Base-by-base conservation (phyloP, 2,329 filamentous ascomycete genomes). In the Clonostachys solani region DNA sequence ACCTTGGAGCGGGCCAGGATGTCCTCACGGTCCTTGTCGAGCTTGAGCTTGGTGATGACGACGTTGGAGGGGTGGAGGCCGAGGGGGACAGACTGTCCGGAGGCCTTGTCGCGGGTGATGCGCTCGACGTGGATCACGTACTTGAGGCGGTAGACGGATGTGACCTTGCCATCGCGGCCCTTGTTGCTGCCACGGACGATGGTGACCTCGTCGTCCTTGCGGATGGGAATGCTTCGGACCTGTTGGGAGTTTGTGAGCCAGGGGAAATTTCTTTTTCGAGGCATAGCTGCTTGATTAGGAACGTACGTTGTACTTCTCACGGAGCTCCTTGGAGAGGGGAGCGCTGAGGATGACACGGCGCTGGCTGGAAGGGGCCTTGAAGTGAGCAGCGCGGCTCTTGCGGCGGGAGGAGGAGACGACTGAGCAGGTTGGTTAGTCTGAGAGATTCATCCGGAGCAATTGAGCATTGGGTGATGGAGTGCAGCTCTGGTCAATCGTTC, bases 371-470 rank as follows among this genome's bases (percentile, higher is more conserved):
- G 92, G 91, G 61, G 94, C 94, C 72, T 82, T 80, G 85, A 95
- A 99, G 84, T 99, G 92, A 72, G 90, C 89, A 83, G 96, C 96
- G 77, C 94, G 90, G 78, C 90, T 94, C 90, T 99, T 99, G 80
- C 92, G 87, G 78, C 92, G 86, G 69, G 91, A 96, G 75, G 89
- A 89, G 52, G 63, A 57, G 67, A 90, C 68, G 64, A 71, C 83
- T 86, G 57, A 40, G 36, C 23, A 18, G 36, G 13, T 8, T 12
- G 43, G 48, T 54, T 9, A 52, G 47, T 29, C 10, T 29, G 23
- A 4, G 23, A 29, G 23, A 9, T 10, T 10, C 23, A 29, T 29
- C 10, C 23, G 8, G 23, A 10, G 23, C 23, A 29, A 29, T 29
- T 29, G 23, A 29, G 23, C 23, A 10, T 29, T 29, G 23, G 23